Evolutionary conservation across 805 yeast species (phyloP).

Genomic region (Zygosaccharomyces rouxii): DNA sequence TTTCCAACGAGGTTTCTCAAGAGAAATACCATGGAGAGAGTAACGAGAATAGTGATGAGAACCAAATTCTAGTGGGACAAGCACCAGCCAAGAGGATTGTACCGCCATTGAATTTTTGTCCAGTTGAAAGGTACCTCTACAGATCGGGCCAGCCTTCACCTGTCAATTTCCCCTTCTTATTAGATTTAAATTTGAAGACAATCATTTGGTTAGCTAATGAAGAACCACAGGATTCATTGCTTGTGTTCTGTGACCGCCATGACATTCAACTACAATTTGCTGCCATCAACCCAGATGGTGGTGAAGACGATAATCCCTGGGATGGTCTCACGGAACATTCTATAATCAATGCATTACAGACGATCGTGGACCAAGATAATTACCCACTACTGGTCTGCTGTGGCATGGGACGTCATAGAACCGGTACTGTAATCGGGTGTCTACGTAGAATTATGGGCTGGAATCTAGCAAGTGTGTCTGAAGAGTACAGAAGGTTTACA

Average conservation of each 20-base stretch:
- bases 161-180: slow-evolving; percentile 82
- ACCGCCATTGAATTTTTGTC: slow-evolving; percentile 93
- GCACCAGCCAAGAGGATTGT: slow-evolving; percentile 69
- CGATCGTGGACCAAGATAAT: slow-evolving; percentile 65
- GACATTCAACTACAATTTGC: slow-evolving; percentile 76
- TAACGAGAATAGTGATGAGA: slow-evolving; percentile 11
- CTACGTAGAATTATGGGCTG: slow-evolving; percentile 90
- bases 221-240: slow-evolving; percentile 85
- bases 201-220: slow-evolving; percentile 94
- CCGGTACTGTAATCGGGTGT: slow-evolving; percentile 96
- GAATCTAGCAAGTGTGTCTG: slow-evolving; percentile 90
- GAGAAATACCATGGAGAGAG: background rate
- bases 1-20: background rate
- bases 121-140: slow-evolving; percentile 83
- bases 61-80: slow-evolving; percentile 35
- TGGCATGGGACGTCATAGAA: slow-evolving; percentile 97
- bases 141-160: slow-evolving; percentile 93
- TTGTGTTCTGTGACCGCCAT: slow-evolving; percentile 72
- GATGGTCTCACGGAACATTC: slow-evolving; percentile 85
- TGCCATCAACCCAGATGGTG: slow-evolving; percentile 73
- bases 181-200: slow-evolving; percentile 67
- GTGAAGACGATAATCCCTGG: slow-evolving; percentile 81
- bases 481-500: slow-evolving; percentile 90
- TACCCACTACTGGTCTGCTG: slow-evolving; percentile 91
- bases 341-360: slow-evolving; percentile 70